Conservation (phyloP, 2,329 filamentous ascomycete genomes). For the Lachnellula suecica region DNA sequence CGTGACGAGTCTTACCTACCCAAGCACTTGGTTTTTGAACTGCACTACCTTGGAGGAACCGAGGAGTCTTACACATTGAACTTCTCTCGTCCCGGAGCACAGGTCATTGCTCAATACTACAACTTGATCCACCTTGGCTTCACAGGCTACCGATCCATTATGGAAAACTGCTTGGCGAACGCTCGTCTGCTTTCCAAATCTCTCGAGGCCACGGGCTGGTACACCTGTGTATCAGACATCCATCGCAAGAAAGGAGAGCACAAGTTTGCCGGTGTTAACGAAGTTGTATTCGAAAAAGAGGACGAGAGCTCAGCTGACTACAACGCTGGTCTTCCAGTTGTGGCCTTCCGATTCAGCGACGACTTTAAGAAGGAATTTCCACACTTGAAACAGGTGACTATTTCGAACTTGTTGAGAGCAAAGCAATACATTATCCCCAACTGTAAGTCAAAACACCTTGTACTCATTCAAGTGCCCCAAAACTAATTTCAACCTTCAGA, state of each 20-base stretch:
- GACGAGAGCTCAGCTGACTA: slow-evolving; percentile 58
- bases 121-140: slow-evolving; percentile 71
- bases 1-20: slow-evolving; percentile 64
- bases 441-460: slow-evolving; percentile 40
- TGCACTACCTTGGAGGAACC: slow-evolving; percentile 68
- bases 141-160: slow-evolving; percentile 60
- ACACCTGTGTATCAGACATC: slow-evolving; percentile 63
- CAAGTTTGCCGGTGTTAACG: slow-evolving; percentile 30
- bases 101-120: slow-evolving; percentile 71
- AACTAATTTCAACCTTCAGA: background rate
- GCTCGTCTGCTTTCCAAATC: slow-evolving; percentile 62
- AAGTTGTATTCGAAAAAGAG: slow-evolving; percentile 38
- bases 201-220: slow-evolving; percentile 67
- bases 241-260: slow-evolving; percentile 54
- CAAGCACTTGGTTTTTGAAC: slow-evolving; percentile 67
- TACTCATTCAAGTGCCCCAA: background rate
- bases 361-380: slow-evolving; percentile 60
- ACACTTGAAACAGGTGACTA: slow-evolving; percentile 62
- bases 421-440: slow-evolving; percentile 73
- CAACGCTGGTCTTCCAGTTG: slow-evolving; percentile 64
- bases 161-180: slow-evolving; percentile 66
- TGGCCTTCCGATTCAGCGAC: slow-evolving; percentile 64
- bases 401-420: slow-evolving; percentile 61
- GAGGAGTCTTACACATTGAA: slow-evolving; percentile 71
- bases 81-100: slow-evolving; percentile 69